Evolutionary conservation across 1,284 basidiomycete species (phyloP).

Genomic region (Austroboletus rostrupii): DNA sequence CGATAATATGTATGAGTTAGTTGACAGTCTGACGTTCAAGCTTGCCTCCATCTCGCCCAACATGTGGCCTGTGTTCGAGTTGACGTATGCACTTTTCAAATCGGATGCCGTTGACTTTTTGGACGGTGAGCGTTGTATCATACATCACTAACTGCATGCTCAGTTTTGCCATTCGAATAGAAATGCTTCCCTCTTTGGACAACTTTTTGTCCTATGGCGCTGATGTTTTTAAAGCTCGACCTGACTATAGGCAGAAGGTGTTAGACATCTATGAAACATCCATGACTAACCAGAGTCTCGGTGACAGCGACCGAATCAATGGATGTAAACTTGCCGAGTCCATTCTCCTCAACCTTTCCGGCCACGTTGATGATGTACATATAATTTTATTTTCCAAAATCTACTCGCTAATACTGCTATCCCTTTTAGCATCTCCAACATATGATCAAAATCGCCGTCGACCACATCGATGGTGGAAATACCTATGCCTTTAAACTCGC

Average conservation of each 20-base stretch:
- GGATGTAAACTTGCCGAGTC: constrained; percentile 86
- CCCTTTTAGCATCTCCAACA: constrained; percentile 40
- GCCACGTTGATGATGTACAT: constrained; percentile 72
- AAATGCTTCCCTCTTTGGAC: constrained; percentile 87
- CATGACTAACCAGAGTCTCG: constrained; percentile 70
- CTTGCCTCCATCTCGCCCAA: constrained; percentile 70
- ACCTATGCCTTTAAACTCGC: constrained; percentile 70
- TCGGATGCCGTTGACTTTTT: constrained; percentile 81
- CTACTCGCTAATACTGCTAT: not conserved
- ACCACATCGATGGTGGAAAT: constrained; percentile 53
- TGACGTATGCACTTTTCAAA: constrained; percentile 85
- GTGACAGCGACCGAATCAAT: constrained; percentile 79
- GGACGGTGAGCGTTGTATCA: constrained; percentile 48
- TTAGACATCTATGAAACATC: constrained; percentile 82
- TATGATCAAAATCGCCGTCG: constrained; percentile 62
- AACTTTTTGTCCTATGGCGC: constrained; percentile 87
- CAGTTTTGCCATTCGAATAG: constrained; percentile 36
- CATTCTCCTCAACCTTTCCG: constrained; percentile 74
- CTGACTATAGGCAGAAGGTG: constrained; percentile 78
- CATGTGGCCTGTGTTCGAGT: constrained; percentile 87
- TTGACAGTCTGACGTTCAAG: constrained; percentile 85
- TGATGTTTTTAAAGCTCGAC: constrained; percentile 67
- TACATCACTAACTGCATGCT: not conserved
- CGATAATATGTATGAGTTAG: constrained; percentile 85
- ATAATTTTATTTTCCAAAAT: not conserved